Conservation (phyloP, 495 filamentous ascomycete species). For the Daldinia caldariorum region DNA sequence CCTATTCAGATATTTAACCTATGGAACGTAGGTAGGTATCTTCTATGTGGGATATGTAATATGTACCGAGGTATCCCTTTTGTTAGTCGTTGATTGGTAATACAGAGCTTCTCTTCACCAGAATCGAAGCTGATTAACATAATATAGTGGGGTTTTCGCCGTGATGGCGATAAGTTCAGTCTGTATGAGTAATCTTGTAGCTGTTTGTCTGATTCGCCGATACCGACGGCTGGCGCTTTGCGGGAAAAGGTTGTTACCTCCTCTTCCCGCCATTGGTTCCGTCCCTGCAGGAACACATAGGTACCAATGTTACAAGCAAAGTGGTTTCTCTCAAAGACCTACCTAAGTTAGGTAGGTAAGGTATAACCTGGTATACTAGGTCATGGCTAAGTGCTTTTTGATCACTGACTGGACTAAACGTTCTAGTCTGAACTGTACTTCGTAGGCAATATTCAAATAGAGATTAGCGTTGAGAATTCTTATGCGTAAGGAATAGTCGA, state of each 20-base stretch:
- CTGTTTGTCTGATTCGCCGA: not conserved
- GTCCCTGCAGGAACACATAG: conserved; percentile 32
- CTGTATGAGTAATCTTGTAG: conserved; percentile 6
- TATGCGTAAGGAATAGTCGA: not conserved
- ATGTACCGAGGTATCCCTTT: not conserved
- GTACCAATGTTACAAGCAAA: conserved; percentile 15
- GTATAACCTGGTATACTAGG: not conserved
- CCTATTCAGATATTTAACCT: too few species aligned
- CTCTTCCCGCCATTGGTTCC: conserved; percentile 3
- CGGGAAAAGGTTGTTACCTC: conserved; percentile 6
- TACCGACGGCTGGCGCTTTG: not conserved
- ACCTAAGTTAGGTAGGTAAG: too few species aligned
- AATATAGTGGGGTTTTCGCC: not conserved
- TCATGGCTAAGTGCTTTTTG: not conserved
- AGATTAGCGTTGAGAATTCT: not conserved
- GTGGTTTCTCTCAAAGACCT: not conserved
- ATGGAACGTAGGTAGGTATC: not conserved
- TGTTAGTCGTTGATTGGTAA: conserved; percentile 1
- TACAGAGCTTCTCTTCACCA: not conserved
- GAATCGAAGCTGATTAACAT: conserved; percentile 1
- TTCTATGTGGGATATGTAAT: not conserved
- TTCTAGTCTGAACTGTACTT: too few species aligned
- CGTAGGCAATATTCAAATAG: too few species aligned
- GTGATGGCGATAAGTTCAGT: not conserved
- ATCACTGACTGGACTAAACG: too few species aligned